phyloP scores from a whole-genome alignment of 352 stramenopile genomes.

The Pythium sukuiense region DNA sequence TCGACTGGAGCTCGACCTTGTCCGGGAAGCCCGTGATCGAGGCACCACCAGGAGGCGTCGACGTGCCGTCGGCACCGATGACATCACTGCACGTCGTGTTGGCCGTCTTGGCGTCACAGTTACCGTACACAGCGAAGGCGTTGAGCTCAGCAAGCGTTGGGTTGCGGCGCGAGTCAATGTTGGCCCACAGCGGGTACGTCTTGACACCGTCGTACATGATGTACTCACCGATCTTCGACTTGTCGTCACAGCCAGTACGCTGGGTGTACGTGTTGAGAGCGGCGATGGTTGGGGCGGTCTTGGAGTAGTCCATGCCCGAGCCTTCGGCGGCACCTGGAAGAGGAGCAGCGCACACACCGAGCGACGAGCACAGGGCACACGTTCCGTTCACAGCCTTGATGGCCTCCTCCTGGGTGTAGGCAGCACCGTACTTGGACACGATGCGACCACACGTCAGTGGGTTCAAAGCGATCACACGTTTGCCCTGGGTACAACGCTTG shows the following conservation, averaged over 20 bases:
- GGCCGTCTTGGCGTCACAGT: conserved; percentile 40
- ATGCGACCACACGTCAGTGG: conserved; percentile 42
- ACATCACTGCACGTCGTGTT: conserved; percentile 66
- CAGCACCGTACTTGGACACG: conserved; percentile 38
- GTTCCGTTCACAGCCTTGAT: conserved; percentile 33
- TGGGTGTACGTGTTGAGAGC: conserved; percentile 42
- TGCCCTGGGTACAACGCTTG: conserved; percentile 43
- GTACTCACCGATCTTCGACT: conserved; percentile 56
- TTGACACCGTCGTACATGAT: conserved; percentile 49
- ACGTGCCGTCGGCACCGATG: conserved; percentile 51
- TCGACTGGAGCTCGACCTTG: conserved; percentile 36
- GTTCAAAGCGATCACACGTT: conserved; percentile 46
- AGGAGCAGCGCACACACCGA: conserved; percentile 54
- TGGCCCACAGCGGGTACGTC: conserved; percentile 39
- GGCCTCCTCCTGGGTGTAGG: conserved; percentile 39
- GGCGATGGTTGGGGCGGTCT: conserved; percentile 25
- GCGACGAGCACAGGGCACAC: conserved; percentile 38
- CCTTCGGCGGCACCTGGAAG: conserved; percentile 54
- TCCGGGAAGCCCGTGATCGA: conserved; percentile 49
- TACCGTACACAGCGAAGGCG: conserved; percentile 50
- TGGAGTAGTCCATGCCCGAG: conserved; percentile 54
- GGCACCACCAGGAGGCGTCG: conserved; percentile 42
- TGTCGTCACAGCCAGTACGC: conserved; percentile 54
- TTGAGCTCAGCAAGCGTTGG: conserved; percentile 49
- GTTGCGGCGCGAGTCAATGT: conserved; percentile 43